Percentiles rank a stretch among this genome's conserved stretches.
Conservation (phyloP, 192 early-diverging fungal species). For the Chytriomyces confervae region DNA sequence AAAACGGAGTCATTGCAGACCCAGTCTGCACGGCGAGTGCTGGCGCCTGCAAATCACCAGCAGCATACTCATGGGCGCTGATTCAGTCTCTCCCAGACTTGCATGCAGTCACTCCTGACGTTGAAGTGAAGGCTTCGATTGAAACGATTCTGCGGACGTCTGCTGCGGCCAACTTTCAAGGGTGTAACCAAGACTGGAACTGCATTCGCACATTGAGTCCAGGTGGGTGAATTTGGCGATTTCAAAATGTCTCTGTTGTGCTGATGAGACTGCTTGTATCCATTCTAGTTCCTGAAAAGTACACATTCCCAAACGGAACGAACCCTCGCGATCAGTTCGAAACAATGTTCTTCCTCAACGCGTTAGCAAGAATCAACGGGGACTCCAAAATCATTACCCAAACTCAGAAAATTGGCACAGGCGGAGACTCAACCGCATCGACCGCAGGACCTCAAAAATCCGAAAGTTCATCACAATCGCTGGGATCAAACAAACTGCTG, state of each 20-base stretch:
- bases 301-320: constrained; percentile 32
- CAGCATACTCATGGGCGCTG: constrained; percentile 17
- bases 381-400: background rate
- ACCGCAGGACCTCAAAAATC: background rate
- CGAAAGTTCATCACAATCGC: too few species aligned
- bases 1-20: background rate
- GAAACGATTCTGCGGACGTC: background rate
- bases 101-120: background rate
- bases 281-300: background rate
- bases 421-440: background rate
- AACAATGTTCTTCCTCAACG: constrained; percentile 20
- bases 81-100: background rate
- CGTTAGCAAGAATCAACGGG: background rate
- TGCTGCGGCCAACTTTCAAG: background rate
- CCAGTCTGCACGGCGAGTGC: background rate
- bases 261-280: too few species aligned
- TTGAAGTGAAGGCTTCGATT: background rate
- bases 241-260: background rate
- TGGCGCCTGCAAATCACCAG: background rate
- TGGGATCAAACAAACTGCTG: background rate
- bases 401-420: background rate
- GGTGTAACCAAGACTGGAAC: constrained; percentile 16
- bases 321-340: constrained; percentile 33
- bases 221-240: background rate
- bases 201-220: constrained; percentile 16